These are phyloP conservation scores for Psidium friedrichsthalianum DNA, from an alignment of 345 rosid species.

Conservation along the genomic window DNA sequence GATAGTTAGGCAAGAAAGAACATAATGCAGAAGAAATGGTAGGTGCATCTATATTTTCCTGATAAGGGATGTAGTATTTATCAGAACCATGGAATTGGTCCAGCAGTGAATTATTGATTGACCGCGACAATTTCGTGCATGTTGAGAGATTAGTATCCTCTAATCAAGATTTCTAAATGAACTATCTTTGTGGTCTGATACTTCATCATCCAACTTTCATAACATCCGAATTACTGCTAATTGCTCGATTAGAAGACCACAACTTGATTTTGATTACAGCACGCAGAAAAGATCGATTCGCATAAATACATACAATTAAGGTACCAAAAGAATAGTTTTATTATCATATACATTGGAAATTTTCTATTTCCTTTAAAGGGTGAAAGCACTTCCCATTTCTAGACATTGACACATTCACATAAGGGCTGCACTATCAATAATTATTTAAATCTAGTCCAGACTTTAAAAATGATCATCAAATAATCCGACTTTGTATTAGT, in stretches of 20 bases:
- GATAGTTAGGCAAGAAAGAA: neutral
- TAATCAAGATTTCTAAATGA: neutral
- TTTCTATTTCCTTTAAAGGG: neutral
- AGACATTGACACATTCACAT: neutral
- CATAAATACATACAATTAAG: neutral
- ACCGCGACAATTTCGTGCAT: neutral
- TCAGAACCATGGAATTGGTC: neutral
- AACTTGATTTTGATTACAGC: neutral
- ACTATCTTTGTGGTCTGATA: neutral
- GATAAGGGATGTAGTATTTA: neutral
- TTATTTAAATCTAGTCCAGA: neutral
- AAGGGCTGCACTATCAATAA: neutral
- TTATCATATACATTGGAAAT: neutral
- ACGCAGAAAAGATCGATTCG: neutral
- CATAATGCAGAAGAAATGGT: neutral
- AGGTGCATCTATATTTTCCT: neutral
- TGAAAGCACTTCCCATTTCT: neutral
- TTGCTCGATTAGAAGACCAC: neutral
- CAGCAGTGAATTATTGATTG: neutral
- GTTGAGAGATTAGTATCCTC: neutral
- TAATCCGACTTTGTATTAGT: neutral
- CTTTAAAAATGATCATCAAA: neutral
- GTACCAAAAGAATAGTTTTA: neutral
- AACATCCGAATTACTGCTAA: neutral
- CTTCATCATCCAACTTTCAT: neutral